Conservation (phyloP, 1,284 basidiomycete genomes). For the Tremellales sp. region DNA sequence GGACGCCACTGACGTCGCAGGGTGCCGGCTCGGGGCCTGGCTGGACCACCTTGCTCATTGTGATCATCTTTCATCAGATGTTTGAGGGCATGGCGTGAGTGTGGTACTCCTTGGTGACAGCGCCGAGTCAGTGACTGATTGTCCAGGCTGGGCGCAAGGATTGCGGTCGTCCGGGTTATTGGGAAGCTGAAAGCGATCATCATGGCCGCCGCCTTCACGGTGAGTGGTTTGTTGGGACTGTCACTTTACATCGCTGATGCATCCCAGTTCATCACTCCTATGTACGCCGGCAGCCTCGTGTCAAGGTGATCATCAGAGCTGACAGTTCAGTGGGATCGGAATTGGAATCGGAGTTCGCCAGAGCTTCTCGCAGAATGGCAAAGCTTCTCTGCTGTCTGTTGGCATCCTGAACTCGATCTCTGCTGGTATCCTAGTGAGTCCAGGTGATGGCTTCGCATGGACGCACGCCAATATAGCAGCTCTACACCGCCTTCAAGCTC, state of each 20-base stretch:
- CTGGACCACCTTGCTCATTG: conserved; percentile 20
- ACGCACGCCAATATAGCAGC: conserved; percentile 4
- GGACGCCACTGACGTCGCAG: conserved; percentile 1
- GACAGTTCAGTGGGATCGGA: conserved; percentile 16
- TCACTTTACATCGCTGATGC: not conserved
- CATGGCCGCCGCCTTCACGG: conserved; percentile 25
- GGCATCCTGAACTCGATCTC: conserved; percentile 31
- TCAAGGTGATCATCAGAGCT: not conserved
- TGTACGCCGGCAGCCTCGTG: not conserved
- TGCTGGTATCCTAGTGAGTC: conserved; percentile 13
- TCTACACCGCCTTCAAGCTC: conserved; percentile 36
- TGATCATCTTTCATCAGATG: conserved; percentile 31
- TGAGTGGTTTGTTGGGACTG: no score
- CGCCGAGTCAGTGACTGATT: not conserved
- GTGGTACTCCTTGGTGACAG: not conserved
- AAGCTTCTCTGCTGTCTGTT: conserved; percentile 30
- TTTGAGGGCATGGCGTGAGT: conserved; percentile 4
- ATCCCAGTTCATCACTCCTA: conserved; percentile 21
- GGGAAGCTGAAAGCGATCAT: conserved; percentile 11
- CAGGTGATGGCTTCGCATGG: not conserved
- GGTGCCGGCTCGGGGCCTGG: conserved; percentile 17
- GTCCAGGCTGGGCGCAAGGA: conserved; percentile 25
- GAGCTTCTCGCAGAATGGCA: conserved; percentile 32
- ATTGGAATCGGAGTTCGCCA: conserved; percentile 36
- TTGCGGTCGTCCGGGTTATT: conserved; percentile 23